Percentiles rank a stretch among this genome's conserved stretches.
These are phyloP conservation scores for Venturia oleaginea DNA, from an alignment of 2,329 filamentous ascomycete genomes.

Conservation along the genomic window DNA sequence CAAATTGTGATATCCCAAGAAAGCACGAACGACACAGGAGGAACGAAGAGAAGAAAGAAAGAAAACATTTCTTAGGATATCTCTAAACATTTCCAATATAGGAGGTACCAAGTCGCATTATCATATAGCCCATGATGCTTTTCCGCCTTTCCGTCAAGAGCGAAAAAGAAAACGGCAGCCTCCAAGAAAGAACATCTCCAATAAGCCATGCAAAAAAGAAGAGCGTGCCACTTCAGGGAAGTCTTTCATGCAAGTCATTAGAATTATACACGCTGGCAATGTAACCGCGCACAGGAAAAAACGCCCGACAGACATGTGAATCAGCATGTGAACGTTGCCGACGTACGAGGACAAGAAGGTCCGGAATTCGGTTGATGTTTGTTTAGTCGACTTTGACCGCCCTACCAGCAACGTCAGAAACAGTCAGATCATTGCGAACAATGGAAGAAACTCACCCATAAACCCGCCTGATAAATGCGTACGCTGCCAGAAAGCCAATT, in stretches of 20 bases:
- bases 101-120: background rate
- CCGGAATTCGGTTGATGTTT: background rate
- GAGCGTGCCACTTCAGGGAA: background rate
- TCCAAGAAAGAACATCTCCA: background rate
- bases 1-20: no score
- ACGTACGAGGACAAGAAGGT: background rate
- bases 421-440: background rate
- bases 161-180: background rate
- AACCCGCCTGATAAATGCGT: conserved; percentile 74
- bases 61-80: background rate
- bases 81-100: background rate
- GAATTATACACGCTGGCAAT: background rate
- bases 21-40: background rate
- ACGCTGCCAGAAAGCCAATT: conserved; percentile 74
- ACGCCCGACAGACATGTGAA: background rate
- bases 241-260: background rate
- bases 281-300: no score
- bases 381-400: conserved; percentile 5
- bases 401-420: background rate
- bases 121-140: background rate
- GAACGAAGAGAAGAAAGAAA: background rate
- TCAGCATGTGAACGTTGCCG: background rate
- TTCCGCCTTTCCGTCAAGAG: background rate
- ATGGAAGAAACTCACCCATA: conserved; percentile 52
- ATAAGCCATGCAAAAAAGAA: background rate